Base-by-base conservation (phyloP, 257 asterid species). In the Solanum microdontum region DNA sequence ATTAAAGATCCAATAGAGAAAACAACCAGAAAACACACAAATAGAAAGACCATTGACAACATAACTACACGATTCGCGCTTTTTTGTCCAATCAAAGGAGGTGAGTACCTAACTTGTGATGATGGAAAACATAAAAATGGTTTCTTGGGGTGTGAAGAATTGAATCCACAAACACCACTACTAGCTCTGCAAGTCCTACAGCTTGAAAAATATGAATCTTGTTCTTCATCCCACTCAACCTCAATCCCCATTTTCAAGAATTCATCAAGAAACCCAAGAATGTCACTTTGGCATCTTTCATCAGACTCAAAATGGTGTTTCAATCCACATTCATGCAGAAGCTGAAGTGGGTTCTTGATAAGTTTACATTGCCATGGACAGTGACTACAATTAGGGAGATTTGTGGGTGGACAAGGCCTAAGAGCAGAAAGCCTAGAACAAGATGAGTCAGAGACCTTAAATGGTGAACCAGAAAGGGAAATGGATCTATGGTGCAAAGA, bases 381-480 rank as follows among this genome's bases (percentile, higher is more conserved):
- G 48, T 32, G 88, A 87, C 94, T 94, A 89, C 99, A 97, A 87
- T 94, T 95, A 15, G 98, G 96, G 9, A 94, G 93, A 74, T 73
- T 91, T 4, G 93, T 92, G 8, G 95, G 93, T 3, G 91, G 92
- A 89, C 99, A 97, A 5, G 98, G 95, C 19, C 89, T 90, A 86
- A 97, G 94, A 26, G 69, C 93, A 0, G 98, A 92, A 43, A 97
- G 95, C 4, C 98, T 93, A 30, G 99, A 93, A 91, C 99, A 97
- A 5, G 93, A 93, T 0, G 98, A 93, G 74, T 94, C 99, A 15
- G 98, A 91, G 73, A 95, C 93, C 84, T 93, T 93, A 48, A 95
- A 97, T 8, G 98, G 97, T 0, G 98, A 92, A 69, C 94, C 94
- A 86, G 94, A 89, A 13, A 95, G 88, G 33, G 98, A 90, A 72